A percentile compares a stretch with the other conserved stretches of the same genome.
phyloP scores from a whole-genome alignment of 176 grass and related monocot genomes.

The Dendrocalamus sinicus region DNA sequence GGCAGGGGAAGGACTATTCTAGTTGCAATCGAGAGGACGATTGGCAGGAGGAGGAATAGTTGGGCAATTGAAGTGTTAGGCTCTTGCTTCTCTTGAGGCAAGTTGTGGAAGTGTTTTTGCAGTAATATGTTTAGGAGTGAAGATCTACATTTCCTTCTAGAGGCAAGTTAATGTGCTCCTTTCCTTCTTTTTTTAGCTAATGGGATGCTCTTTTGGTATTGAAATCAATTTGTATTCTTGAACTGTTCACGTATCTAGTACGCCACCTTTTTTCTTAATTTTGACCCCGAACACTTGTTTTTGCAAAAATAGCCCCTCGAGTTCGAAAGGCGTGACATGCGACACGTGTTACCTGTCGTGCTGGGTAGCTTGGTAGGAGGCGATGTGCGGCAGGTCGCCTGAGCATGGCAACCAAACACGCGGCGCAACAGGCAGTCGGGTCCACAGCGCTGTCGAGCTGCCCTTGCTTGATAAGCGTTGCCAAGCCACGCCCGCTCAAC shows the following conservation, averaged over 20 bases:
- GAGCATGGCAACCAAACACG: too few species aligned
- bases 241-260: too few species aligned
- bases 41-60: neutral
- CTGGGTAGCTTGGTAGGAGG: too few species aligned
- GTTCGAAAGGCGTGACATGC: too few species aligned
- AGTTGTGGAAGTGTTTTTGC: neutral
- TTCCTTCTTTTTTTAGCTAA: neutral
- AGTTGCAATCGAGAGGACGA: neutral
- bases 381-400: too few species aligned
- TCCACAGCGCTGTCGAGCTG: accelerated
- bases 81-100: neutral
- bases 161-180: neutral
- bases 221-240: neutral
- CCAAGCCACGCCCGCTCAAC: too few species aligned
- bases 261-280: too few species aligned
- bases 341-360: too few species aligned
- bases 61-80: neutral
- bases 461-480: too few species aligned
- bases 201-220: neutral
- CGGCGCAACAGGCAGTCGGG: too few species aligned
- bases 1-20: slow-evolving; percentile 56
- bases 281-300: too few species aligned
- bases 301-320: too few species aligned
- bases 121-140: neutral
- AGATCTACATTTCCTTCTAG: neutral